Percentiles rank a stretch among this genome's conserved stretches.
Evolutionary conservation across 2,329 filamentous ascomycete genomes (phyloP).

Genomic region (Ophiostoma montium): DNA sequence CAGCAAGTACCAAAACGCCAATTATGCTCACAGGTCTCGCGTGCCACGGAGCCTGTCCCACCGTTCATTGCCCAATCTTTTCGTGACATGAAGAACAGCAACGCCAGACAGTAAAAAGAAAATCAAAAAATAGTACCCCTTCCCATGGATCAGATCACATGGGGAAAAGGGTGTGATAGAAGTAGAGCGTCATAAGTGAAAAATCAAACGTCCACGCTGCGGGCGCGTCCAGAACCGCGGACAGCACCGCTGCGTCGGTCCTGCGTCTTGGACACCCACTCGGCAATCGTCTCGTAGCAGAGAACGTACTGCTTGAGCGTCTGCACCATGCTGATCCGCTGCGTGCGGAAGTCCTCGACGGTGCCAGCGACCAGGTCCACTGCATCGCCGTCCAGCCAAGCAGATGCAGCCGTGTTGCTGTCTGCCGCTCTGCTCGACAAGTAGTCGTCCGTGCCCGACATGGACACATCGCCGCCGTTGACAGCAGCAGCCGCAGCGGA

Average conservation of each 20-base stretch:
- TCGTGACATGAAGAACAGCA: neutral
- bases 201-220: slow-evolving; percentile 4
- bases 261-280: slow-evolving; percentile 56
- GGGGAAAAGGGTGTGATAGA: neutral
- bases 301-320: slow-evolving; percentile 85
- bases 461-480: neutral
- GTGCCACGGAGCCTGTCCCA: neutral
- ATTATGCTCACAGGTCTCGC: neutral
- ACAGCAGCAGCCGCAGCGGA: neutral
- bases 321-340: slow-evolving; percentile 93
- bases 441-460: neutral
- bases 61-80: neutral
- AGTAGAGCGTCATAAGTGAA: too few species aligned
- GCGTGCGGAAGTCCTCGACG: slow-evolving; percentile 78
- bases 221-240: slow-evolving; percentile 4
- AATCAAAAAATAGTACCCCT: neutral
- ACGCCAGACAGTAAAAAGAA: neutral
- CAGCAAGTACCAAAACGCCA: neutral
- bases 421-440: too few species aligned
- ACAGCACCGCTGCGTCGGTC: slow-evolving; percentile 16
- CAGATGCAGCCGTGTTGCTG: slow-evolving; percentile 18
- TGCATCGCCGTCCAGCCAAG: slow-evolving; percentile 56
- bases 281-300: slow-evolving; percentile 87
- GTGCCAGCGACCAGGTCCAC: slow-evolving; percentile 73
- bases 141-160: too few species aligned